A percentile compares a stretch with the other conserved stretches of the same genome.
Conservation (phyloP, 495 filamentous ascomycete species). For the Ramalina peruviana region DNA sequence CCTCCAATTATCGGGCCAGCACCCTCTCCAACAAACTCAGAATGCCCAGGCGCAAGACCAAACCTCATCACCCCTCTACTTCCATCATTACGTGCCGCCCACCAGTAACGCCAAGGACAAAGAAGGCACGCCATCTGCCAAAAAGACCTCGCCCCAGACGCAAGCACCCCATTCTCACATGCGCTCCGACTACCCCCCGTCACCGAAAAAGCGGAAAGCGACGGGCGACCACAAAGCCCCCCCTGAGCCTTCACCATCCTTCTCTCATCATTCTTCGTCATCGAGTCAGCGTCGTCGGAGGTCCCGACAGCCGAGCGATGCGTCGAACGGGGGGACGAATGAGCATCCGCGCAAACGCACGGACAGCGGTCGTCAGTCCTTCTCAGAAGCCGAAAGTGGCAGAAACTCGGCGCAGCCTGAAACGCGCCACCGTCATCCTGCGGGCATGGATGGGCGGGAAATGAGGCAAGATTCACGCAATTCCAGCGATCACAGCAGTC, state of each 20-base stretch:
- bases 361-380: constrained; percentile 14
- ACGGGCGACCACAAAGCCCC: constrained; percentile 24
- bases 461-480: constrained; percentile 12
- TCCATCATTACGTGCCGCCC: constrained; percentile 86
- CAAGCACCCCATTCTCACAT: constrained; percentile 18
- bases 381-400: constrained; percentile 19
- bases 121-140: constrained; percentile 20
- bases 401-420: constrained; percentile 19
- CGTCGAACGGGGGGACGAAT: constrained; percentile 23
- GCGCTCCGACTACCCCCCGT: constrained; percentile 24
- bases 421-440: constrained; percentile 17
- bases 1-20: constrained; percentile 20
- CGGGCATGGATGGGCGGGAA: constrained; percentile 13
- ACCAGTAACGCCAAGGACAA: constrained; percentile 31
- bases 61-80: constrained; percentile 60
- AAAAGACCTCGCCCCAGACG: constrained; percentile 17
- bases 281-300: constrained; percentile 48
- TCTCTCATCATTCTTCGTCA: constrained; percentile 23
- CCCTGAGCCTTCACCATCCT: constrained; percentile 23
- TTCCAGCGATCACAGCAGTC: constrained; percentile 14
- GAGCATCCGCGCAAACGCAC: constrained; percentile 7
- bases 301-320: constrained; percentile 56
- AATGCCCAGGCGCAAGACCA: constrained; percentile 40
- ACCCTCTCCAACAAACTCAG: constrained; percentile 35
- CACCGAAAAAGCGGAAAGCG: constrained; percentile 33